Conservation (phyloP, 2,329 filamentous ascomycete species). For the Fusarium sp. region DNA sequence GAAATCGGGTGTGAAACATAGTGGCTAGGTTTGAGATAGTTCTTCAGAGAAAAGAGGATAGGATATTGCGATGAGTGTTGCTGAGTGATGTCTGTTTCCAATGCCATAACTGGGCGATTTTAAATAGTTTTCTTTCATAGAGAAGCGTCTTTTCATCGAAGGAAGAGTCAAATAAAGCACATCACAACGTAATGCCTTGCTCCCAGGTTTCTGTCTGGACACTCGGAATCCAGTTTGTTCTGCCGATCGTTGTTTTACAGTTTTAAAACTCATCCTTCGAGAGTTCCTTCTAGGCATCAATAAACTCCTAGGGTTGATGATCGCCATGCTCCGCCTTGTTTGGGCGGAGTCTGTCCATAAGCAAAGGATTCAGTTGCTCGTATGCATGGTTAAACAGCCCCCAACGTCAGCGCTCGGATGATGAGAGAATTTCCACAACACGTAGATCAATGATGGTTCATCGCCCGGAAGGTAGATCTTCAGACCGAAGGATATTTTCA, state of each 20-base stretch:
- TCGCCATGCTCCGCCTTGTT: background rate
- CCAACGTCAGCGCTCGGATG: background rate
- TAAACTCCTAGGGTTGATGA: background rate
- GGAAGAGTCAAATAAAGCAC: accelerated
- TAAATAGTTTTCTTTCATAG: background rate
- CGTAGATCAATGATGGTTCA: background rate
- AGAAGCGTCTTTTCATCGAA: accelerated
- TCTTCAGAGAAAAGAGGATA: accelerated
- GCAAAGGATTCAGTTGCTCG: background rate
- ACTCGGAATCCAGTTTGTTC: background rate
- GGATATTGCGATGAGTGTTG: accelerated
- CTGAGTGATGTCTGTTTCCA: background rate
- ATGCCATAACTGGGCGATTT: background rate
- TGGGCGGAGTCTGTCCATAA: background rate
- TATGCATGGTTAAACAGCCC: background rate
- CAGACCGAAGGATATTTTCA: background rate
- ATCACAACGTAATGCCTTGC: accelerated
- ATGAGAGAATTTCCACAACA: background rate
- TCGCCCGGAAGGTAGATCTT: background rate
- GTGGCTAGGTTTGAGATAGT: background rate
- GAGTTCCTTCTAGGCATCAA: background rate
- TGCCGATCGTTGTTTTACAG: background rate
- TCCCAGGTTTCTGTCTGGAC: background rate
- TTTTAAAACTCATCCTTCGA: background rate
- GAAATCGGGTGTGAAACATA: background rate